These are phyloP conservation scores for Xylaria castorea DNA, from an alignment of 495 filamentous ascomycete species.

Conservation along the genomic window DNA sequence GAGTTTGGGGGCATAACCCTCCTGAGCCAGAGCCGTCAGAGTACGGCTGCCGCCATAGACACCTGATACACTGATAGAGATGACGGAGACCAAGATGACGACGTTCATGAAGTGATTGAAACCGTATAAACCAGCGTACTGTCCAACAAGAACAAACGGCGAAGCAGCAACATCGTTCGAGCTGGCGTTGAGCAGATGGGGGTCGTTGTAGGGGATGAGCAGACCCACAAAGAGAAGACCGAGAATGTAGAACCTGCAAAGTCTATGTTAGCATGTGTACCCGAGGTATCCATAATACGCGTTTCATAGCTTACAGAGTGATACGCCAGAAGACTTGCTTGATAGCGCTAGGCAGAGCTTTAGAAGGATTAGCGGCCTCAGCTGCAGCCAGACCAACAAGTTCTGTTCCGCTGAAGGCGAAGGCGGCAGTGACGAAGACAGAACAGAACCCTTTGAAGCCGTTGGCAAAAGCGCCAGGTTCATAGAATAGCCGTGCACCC, in stretches of 20 bases:
- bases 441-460: conserved; percentile 75
- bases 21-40: conserved; percentile 67
- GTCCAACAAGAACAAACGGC: conserved; percentile 76
- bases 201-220: conserved; percentile 66
- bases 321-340: conserved; percentile 82
- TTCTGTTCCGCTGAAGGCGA: conserved; percentile 76
- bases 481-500: conserved; percentile 68
- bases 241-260: conserved; percentile 68
- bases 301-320: conserved; percentile 44
- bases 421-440: conserved; percentile 77
- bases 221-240: conserved; percentile 77
- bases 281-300: neutral
- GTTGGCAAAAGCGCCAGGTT: conserved; percentile 75
- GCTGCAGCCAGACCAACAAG: conserved; percentile 76
- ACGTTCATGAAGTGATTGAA: conserved; percentile 77
- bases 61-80: conserved; percentile 70
- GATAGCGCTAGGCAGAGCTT: conserved; percentile 68
- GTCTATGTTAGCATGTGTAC: neutral
- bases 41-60: conserved; percentile 74
- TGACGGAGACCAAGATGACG: conserved; percentile 73
- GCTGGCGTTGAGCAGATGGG: conserved; percentile 58
- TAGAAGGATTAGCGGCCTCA: conserved; percentile 69
- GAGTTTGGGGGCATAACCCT: conserved; percentile 62
- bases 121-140: conserved; percentile 67
- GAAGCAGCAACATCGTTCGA: conserved; percentile 65